Evolutionary conservation across 1,284 basidiomycete species (phyloP), one percentile per base, ranked within the genome.

Genomic region (Cryptococcus hybrid): DNA sequence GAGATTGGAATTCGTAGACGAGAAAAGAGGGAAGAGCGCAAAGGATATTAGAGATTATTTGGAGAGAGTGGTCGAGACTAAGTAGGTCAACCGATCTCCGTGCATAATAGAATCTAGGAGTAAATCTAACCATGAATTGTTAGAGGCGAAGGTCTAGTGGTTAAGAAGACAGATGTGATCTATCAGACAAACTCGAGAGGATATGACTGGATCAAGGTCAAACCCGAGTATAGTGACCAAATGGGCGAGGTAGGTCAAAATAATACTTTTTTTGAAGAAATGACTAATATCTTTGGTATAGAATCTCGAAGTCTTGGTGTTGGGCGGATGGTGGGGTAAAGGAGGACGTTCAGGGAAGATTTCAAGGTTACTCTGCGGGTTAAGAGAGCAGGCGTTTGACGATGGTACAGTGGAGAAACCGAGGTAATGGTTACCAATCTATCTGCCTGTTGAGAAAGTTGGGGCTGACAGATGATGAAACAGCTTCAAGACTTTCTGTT

Each of bases 181-280:
- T 98, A 98, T 74, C 81, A 85, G 11, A 79, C 94, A 48, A 92
- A 92, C 67, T 90, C 89, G 1, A 83, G 93, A 54, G 90, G 88
- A 65, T 84, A 86, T 68, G 88, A 91, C 66, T 97, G 94, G 92
- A 85, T 94, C 68, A 97, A 97, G 78, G 88, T 94, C 40, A 97
- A 96, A 73, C 93, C 93, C 5, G 93, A 96, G 90, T 66, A 67
- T 47, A 67, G 68, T 3, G 70, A 72, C 47, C 67, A 72, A 50
- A 72, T 72, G 70, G 70, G 70, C 24, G 70, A 72, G 56, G 68
- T 70, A 44, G 55, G 63, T 54, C 2, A 2, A 15, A 2, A 7
- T 30, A n/a, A 15, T 35, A 38, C 0, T 30, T 15, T 7, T 7
- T 37, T 48, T 6, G 7, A 9, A 7, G 34, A 3, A 7, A 15